phyloP scores from a whole-genome alignment of 805 yeast genomes.

The Lachancea dasiensis region DNA sequence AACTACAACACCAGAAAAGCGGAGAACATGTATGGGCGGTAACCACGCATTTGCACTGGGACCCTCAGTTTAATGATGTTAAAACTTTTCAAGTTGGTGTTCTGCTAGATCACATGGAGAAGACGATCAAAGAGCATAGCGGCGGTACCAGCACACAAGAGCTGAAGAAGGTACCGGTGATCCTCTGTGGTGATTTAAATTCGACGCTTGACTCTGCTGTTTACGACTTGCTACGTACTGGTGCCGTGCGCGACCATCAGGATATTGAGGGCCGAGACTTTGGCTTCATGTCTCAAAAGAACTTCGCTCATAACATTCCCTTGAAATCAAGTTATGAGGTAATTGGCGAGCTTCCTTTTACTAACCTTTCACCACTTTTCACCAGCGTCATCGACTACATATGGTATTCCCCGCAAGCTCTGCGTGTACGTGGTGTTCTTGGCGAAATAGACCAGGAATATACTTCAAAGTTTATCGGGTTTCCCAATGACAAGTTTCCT shows the following conservation, averaged over 20 bases:
- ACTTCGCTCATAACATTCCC: conserved; percentile 74
- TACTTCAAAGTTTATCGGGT: conserved; percentile 71
- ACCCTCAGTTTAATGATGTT: conserved; percentile 93
- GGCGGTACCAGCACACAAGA: conserved; percentile 44
- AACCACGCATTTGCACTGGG: conserved; percentile 97
- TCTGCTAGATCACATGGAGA: conserved; percentile 78
- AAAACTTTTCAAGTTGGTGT: conserved; percentile 94
- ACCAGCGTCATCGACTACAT: conserved; percentile 92
- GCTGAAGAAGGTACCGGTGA: conserved; percentile 59
- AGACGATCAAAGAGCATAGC: conserved; percentile 44
- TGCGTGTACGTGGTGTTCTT: conserved; percentile 77
- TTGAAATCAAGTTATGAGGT: conserved; percentile 79
- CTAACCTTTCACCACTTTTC: conserved; percentile 90
- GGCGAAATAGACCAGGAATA: conserved; percentile 82
- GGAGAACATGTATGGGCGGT: conserved; percentile 70
- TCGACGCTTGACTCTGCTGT: conserved; percentile 86
- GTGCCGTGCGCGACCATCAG: conserved; percentile 62
- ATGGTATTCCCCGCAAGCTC: conserved; percentile 82
- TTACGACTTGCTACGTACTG: conserved; percentile 79
- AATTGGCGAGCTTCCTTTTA: conserved; percentile 87
- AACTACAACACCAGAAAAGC: conserved; percentile 65
- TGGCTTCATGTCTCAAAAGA: conserved; percentile 85
- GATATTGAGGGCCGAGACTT: conserved; percentile 85
- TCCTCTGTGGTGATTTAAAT: conserved; percentile 94
- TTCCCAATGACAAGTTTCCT: conserved; percentile 91